Conservation (phyloP, 2,329 filamentous ascomycete species). For the Ophiosphaerella narmari region DNA sequence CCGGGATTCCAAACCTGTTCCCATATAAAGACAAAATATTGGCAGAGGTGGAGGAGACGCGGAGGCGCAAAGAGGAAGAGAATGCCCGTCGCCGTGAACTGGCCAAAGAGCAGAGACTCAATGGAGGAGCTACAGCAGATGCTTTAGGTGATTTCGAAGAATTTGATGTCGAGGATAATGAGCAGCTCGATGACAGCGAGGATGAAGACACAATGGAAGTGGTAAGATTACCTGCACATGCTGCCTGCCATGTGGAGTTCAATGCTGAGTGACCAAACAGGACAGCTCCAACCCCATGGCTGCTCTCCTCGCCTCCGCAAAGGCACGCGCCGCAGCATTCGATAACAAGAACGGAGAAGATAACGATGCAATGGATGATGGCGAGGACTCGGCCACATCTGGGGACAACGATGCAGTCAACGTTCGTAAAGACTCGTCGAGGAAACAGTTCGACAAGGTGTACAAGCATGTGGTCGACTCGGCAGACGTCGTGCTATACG, state of each 20-base stretch:
- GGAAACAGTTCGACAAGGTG: slow-evolving; percentile 90
- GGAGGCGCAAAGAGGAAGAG: slow-evolving; percentile 80
- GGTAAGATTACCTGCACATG: slow-evolving; percentile 21
- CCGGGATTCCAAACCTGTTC: slow-evolving; percentile 95
- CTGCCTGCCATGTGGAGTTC: no score
- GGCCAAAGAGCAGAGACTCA: slow-evolving; percentile 56
- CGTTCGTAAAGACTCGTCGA: slow-evolving; percentile 64
- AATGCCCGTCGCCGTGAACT: slow-evolving; percentile 68
- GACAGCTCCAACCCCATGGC: slow-evolving; percentile 86
- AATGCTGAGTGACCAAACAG: slow-evolving; percentile 22
- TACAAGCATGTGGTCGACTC: slow-evolving; percentile 92
- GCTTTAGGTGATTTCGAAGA: slow-evolving; percentile 41
- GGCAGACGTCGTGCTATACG: slow-evolving; percentile 89
- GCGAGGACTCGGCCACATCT: slow-evolving; percentile 57
- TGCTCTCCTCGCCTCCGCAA: slow-evolving; percentile 83
- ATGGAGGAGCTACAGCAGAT: slow-evolving; percentile 43
- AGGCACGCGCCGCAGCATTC: slow-evolving; percentile 76
- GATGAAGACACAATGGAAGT: slow-evolving; percentile 64
- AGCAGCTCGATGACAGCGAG: slow-evolving; percentile 54
- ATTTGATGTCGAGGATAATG: slow-evolving; percentile 58
- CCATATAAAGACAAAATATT: slow-evolving; percentile 97
- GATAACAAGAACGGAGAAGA: slow-evolving; percentile 67
- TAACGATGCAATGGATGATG: slow-evolving; percentile 62
- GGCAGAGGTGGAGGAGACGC: slow-evolving; percentile 90
- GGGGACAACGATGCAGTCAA: slow-evolving; percentile 44